Percentiles rank a stretch among this genome's conserved stretches.
Conservation (phyloP, 345 rosid species). For the Firmiana major region DNA sequence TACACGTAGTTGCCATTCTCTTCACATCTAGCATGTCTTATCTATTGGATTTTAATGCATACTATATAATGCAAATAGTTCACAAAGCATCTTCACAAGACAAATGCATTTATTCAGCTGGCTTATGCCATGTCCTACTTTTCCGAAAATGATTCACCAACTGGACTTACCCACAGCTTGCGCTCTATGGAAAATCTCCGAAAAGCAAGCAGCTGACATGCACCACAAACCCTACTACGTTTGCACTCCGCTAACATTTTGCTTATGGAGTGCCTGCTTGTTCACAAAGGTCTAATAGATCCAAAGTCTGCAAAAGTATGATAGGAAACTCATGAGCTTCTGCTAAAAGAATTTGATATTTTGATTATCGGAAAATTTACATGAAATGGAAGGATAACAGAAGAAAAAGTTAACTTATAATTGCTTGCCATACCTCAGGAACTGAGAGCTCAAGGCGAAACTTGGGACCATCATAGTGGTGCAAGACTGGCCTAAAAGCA, state of each 20-base stretch:
- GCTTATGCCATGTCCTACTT: constrained; percentile 24
- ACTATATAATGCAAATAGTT: constrained; percentile 9
- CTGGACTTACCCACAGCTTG: constrained; percentile 42
- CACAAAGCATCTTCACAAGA: constrained; percentile 17
- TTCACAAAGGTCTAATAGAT: constrained; percentile 84
- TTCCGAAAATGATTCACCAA: constrained; percentile 25
- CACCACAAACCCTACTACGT: constrained; percentile 26
- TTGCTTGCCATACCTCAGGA: constrained; percentile 70
- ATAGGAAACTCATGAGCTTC: not conserved
- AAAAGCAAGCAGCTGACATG: constrained; percentile 31
- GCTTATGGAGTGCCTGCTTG: constrained; percentile 73
- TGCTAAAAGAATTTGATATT: not conserved
- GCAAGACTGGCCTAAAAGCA: constrained; percentile 92
- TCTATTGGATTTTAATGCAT: constrained; percentile 17
- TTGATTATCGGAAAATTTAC: not conserved
- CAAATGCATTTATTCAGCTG: constrained; percentile 33
- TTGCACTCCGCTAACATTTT: constrained; percentile 13
- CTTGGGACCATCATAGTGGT: constrained; percentile 98
- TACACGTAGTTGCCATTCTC: constrained; percentile 19
- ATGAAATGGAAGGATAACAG: not conserved
- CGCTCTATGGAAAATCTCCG: constrained; percentile 40
- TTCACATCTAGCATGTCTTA: constrained; percentile 22
- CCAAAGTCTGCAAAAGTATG: constrained; percentile 65
- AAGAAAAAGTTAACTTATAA: not conserved
- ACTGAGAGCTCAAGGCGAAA: constrained; percentile 93